Evolutionary conservation across 2,329 filamentous ascomycete species (phyloP).

Genomic region (Talaromyces sp.): DNA sequence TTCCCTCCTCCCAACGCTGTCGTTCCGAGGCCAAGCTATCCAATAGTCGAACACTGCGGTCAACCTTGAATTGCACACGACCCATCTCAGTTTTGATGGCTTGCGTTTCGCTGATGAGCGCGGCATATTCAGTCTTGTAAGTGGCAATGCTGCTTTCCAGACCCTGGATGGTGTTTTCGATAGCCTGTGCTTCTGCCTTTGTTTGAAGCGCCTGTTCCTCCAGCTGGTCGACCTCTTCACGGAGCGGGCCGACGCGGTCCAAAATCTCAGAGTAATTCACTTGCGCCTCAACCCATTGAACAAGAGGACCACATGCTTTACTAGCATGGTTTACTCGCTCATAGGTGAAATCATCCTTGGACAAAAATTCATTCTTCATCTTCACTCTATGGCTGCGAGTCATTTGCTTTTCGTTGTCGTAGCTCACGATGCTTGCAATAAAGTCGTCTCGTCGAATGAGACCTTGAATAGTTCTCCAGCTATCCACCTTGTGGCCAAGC

Average conservation of each 20-base stretch:
- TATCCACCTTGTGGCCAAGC: constrained; percentile 80
- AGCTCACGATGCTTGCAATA: constrained; percentile 95
- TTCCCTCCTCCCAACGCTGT: constrained; percentile 90
- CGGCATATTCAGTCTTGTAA: constrained; percentile 94
- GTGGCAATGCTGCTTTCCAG: constrained; percentile 87
- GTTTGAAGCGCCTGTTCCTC: constrained; percentile 87
- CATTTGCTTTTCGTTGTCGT: constrained; percentile 94
- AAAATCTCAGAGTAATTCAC: constrained; percentile 98
- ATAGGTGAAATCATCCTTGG: constrained; percentile 91
- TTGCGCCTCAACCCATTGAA: constrained; percentile 95
- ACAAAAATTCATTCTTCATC: constrained; percentile 90
- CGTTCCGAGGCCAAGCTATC: constrained; percentile 94
- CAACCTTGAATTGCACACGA: constrained; percentile 94
- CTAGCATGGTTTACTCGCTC: constrained; percentile 94
- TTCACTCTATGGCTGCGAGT: constrained; percentile 72
- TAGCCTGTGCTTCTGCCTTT: constrained; percentile 86
- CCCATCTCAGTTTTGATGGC: constrained; percentile 97
- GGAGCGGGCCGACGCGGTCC: constrained; percentile 84
- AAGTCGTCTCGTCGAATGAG: constrained; percentile 92
- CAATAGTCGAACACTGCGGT: constrained; percentile 87
- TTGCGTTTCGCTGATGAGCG: constrained; percentile 92
- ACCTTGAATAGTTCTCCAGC: constrained; percentile 86
- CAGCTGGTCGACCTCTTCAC: constrained; percentile 80
- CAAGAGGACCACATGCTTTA: constrained; percentile 92
- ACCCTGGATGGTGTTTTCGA: constrained; percentile 76